phyloP scores from a whole-genome alignment of 306 rosid species.

The Castanea crenata region DNA sequence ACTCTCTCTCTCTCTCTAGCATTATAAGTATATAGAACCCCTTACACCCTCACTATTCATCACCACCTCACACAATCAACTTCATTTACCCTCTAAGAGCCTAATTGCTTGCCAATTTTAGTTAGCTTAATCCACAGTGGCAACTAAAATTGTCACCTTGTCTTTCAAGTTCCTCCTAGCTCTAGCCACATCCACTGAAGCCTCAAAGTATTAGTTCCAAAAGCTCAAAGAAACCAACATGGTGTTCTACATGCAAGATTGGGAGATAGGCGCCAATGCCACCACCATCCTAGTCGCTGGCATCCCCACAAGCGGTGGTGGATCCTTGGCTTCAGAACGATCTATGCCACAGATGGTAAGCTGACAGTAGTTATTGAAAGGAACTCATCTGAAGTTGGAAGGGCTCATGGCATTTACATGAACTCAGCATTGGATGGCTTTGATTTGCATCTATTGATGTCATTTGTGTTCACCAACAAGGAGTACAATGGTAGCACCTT shows the following conservation, averaged over 20 bases:
- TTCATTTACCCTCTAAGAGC: too few species aligned
- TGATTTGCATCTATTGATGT: neutral
- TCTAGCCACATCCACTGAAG: too few species aligned
- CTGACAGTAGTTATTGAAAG: neutral
- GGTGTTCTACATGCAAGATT: neutral
- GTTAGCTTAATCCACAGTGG: too few species aligned
- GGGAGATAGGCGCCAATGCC: neutral
- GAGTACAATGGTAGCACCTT: constrained; percentile 27
- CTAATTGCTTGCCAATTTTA: too few species aligned
- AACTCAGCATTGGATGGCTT: neutral
- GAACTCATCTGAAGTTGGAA: neutral
- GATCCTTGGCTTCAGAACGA: neutral
- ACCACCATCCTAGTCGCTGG: neutral
- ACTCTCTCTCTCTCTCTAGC: too few species aligned
- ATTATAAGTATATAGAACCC: too few species aligned
- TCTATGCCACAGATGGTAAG: neutral
- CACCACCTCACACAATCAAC: too few species aligned
- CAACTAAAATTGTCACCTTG: too few species aligned
- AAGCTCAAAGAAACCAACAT: constrained; percentile 2
- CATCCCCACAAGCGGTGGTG: neutral
- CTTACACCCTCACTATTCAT: too few species aligned
- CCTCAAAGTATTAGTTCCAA: too few species aligned
- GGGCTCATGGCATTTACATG: neutral
- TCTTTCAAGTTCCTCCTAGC: too few species aligned
- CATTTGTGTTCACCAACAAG: constrained; percentile 1